Evolutionary conservation across 805 yeast genomes (phyloP).

Genomic region (Tetrapisispora fleetii): DNA sequence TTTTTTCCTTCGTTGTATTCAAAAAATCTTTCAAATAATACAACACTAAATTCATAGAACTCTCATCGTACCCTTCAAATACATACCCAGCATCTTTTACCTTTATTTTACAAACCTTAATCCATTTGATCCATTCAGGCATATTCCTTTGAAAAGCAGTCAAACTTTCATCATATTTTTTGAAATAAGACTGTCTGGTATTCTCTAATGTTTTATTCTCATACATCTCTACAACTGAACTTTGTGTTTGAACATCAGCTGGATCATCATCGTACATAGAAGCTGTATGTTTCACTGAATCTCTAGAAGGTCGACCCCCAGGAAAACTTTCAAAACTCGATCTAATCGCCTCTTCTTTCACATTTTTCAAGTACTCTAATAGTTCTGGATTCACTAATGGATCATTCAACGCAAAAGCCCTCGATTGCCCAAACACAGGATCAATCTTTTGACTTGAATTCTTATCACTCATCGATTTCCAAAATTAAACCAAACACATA

Average conservation of each 20-base stretch:
- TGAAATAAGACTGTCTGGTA: not conserved
- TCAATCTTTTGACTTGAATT: slow-evolving; percentile 6
- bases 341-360: slow-evolving; percentile 22
- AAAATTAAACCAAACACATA: too few relatives aligned
- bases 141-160: slow-evolving; percentile 2
- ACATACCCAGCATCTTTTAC: slow-evolving; percentile 6
- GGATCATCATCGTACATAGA: slow-evolving; percentile 20
- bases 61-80: slow-evolving; percentile 13
- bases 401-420: slow-evolving; percentile 21
- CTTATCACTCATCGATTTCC: not conserved
- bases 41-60: slow-evolving; percentile 14
- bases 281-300: slow-evolving; percentile 8
- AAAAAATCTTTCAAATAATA: slow-evolving; percentile 13
- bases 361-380: slow-evolving; percentile 16
- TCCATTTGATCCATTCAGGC: slow-evolving; percentile 12
- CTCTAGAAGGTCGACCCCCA: not conserved
- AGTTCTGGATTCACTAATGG: slow-evolving; percentile 21
- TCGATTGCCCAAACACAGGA: slow-evolving; percentile 23
- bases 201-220: not conserved
- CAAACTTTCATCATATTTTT: not conserved
- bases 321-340: slow-evolving; percentile 9
- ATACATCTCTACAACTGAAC: not conserved
- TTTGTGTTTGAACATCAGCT: not conserved
- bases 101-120: slow-evolving; percentile 2
- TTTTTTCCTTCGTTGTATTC: slow-evolving; percentile 4